phyloP scores from a whole-genome alignment of 108 stramenopile species.

The Parietichytrium sp. region DNA sequence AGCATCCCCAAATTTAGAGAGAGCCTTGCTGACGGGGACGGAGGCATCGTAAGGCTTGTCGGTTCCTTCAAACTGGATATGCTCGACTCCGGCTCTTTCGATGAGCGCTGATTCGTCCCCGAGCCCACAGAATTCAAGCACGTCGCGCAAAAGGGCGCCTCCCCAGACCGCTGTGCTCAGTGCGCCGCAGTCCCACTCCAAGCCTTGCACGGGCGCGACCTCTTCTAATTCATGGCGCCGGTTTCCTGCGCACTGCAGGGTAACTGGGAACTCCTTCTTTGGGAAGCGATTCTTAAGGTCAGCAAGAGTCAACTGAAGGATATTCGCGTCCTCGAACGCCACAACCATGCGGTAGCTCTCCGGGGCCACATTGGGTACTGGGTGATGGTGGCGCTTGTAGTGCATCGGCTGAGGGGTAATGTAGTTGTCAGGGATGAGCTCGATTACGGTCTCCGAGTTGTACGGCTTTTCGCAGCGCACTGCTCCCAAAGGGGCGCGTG shows the following conservation, averaged over 20 bases:
- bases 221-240: slow-evolving; percentile 79
- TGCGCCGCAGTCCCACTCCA: slow-evolving; percentile 84
- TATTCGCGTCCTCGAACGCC: slow-evolving; percentile 33
- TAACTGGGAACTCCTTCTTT: slow-evolving; percentile 70
- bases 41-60: slow-evolving; percentile 68
- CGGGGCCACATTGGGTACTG: slow-evolving; percentile 68
- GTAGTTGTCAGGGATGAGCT: slow-evolving; percentile 66
- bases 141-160: slow-evolving; percentile 79
- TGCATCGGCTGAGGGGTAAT: slow-evolving; percentile 73
- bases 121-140: slow-evolving; percentile 67
- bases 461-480: slow-evolving; percentile 61
- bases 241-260: slow-evolving; percentile 96
- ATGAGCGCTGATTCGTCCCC: slow-evolving; percentile 59
- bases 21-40: slow-evolving; percentile 78
- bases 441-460: slow-evolving; percentile 69
- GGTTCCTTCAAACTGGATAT: slow-evolving; percentile 77
- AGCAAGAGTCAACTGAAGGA: slow-evolving; percentile 61
- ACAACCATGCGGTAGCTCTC: slow-evolving; percentile 60
- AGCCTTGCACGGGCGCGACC: slow-evolving; percentile 77
- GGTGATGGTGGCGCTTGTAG: slow-evolving; percentile 76
- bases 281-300: slow-evolving; percentile 69
- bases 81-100: slow-evolving; percentile 53
- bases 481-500: slow-evolving; percentile 55
- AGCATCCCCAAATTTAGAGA: slow-evolving; percentile 80
- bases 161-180: slow-evolving; percentile 88